Evolutionary conservation across 1,284 basidiomycete genomes (phyloP).

Genomic region (Pseudozyma sp.): DNA sequence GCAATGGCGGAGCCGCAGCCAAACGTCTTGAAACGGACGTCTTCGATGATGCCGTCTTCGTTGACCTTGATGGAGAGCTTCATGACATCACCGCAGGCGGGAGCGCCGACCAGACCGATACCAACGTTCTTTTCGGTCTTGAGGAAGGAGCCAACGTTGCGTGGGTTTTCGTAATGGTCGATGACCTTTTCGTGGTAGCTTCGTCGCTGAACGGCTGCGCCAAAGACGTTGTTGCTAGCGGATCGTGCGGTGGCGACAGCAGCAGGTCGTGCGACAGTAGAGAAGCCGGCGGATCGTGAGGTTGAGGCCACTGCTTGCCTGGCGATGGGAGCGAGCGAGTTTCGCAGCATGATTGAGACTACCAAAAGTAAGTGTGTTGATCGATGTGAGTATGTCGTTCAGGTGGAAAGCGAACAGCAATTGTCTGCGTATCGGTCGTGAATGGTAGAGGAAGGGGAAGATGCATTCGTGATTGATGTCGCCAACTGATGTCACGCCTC

Average conservation of each 20-base stretch:
- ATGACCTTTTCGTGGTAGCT: conserved; percentile 68
- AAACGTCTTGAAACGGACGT: conserved; percentile 87
- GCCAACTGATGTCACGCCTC: background rate
- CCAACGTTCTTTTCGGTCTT: conserved; percentile 92
- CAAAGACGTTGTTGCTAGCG: conserved; percentile 25
- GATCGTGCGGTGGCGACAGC: conserved; percentile 29
- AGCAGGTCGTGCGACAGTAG: conserved; percentile 42
- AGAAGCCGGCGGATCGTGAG: conserved; percentile 36
- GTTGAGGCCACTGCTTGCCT: conserved; percentile 42
- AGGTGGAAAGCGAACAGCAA: no score
- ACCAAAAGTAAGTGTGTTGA: no score
- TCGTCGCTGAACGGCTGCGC: conserved; percentile 41
- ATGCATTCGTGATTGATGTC: background rate
- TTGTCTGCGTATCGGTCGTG: no score
- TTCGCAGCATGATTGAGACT: conserved; percentile 32
- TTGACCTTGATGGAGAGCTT: conserved; percentile 98
- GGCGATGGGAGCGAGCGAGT: conserved; percentile 40
- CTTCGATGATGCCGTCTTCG: conserved; percentile 90
- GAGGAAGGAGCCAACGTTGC: conserved; percentile 83
- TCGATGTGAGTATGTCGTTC: conserved; percentile 1
- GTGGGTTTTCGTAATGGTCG: conserved; percentile 69
- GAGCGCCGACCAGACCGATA: conserved; percentile 96
- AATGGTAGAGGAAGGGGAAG: background rate
- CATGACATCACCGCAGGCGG: conserved; percentile 95
- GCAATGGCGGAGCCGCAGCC: conserved; percentile 94